Conservation (phyloP, 352 stramenopile genomes). For the Phytophthora sp. region DNA sequence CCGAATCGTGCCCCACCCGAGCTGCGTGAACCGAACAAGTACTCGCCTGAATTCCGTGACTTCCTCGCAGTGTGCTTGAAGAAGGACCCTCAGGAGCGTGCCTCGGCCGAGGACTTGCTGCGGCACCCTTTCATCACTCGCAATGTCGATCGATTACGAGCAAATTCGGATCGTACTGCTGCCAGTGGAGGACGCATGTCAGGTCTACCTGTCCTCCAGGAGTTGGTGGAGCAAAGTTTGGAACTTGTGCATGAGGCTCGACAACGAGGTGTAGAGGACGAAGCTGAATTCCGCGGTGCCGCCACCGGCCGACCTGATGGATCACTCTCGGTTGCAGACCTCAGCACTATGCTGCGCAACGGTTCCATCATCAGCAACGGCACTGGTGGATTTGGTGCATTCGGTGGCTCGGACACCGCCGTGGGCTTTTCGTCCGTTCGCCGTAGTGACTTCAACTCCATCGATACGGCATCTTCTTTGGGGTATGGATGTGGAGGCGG, state of each 20-base stretch:
- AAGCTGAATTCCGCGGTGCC: constrained; percentile 55
- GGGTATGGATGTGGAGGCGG: constrained; percentile 8
- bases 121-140: constrained; percentile 64
- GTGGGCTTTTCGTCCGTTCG: constrained; percentile 37
- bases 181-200: constrained; percentile 7
- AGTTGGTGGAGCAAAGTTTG: constrained; percentile 75
- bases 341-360: constrained; percentile 72
- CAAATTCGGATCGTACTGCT: constrained; percentile 21
- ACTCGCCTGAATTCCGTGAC: constrained; percentile 59
- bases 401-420: constrained; percentile 31
- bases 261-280: constrained; percentile 54
- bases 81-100: constrained; percentile 63
- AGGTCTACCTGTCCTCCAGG: constrained; percentile 65
- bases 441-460: constrained; percentile 19
- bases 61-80: constrained; percentile 72
- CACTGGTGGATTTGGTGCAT: constrained; percentile 19
- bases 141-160: constrained; percentile 58
- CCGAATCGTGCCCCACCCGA: constrained; percentile 66
- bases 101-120: constrained; percentile 55
- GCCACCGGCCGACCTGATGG: constrained; percentile 62
- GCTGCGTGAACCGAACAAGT: constrained; percentile 44
- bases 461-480: background rate
- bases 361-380: constrained; percentile 21
- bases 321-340: constrained; percentile 64
- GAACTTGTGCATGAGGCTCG: constrained; percentile 66